These are phyloP conservation scores for Phytophthora colocasiae DNA, from an alignment of 352 stramenopile genomes.

Conservation along the genomic window DNA sequence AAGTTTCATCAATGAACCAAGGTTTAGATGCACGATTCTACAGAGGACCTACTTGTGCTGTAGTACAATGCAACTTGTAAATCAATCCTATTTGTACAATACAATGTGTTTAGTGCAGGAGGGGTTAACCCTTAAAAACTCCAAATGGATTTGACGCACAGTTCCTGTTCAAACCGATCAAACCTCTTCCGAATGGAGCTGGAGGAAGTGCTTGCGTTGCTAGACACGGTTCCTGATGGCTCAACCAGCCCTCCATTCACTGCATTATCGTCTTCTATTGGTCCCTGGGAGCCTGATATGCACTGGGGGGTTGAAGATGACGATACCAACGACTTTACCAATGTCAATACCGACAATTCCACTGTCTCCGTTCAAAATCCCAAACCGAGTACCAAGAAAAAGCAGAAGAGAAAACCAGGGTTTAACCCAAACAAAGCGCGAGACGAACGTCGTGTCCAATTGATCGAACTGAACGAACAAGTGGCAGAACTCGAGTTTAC, in stretches of 20 bases:
- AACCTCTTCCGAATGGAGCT: constrained; percentile 1
- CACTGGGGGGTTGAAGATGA: constrained; percentile 8
- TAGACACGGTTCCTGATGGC: constrained; percentile 8
- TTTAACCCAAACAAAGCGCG: constrained; percentile 36
- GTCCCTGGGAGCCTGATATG: not conserved
- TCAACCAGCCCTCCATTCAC: not conserved
- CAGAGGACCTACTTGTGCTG: too few relatives aligned
- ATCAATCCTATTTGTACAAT: too few relatives aligned
- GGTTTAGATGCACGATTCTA: too few relatives aligned
- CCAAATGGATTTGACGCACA: constrained; percentile 1
- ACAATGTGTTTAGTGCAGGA: too few relatives aligned
- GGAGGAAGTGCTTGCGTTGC: constrained; percentile 22
- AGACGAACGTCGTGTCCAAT: constrained; percentile 30
- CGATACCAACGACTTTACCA: not conserved
- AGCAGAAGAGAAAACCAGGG: constrained; percentile 20
- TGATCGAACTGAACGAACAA: constrained; percentile 23
- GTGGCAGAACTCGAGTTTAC: constrained; percentile 23
- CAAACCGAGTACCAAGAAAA: not conserved
- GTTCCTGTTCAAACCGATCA: not conserved
- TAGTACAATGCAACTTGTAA: too few relatives aligned
- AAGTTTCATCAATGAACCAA: too few relatives aligned
- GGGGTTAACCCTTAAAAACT: too few relatives aligned
- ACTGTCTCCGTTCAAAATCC: too few relatives aligned
- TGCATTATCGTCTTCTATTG: not conserved
- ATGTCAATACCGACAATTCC: not conserved